phyloP scores from a whole-genome alignment of 140 eudicot genomes.

The Bidens hawaiensis region DNA sequence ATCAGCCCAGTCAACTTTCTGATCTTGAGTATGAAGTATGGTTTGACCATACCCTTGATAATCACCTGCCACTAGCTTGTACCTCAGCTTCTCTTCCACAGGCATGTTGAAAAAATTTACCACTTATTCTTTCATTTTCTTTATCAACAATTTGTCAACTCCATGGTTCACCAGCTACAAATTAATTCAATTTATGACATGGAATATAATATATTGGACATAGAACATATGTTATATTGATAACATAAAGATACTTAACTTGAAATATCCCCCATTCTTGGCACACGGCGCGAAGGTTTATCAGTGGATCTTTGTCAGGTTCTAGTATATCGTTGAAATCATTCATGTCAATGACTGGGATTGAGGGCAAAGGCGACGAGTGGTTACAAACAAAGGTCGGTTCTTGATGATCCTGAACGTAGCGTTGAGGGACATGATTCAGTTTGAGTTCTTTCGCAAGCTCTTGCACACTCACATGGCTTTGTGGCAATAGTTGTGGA shows the following conservation, averaged over 20 bases:
- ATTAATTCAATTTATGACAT: neutral
- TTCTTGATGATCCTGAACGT: slow-evolving; percentile 27
- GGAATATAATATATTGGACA: too few relatives aligned
- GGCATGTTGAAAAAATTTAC: slow-evolving; percentile 40
- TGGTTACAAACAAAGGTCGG: slow-evolving; percentile 13
- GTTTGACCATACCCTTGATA: slow-evolving; percentile 63
- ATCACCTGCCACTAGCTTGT: slow-evolving; percentile 36
- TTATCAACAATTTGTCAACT: slow-evolving; percentile 34
- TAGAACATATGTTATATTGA: neutral
- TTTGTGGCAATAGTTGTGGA: slow-evolving; percentile 1
- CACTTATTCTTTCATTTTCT: slow-evolving; percentile 37
- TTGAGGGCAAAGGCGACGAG: slow-evolving; percentile 13
- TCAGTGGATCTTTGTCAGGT: slow-evolving; percentile 21
- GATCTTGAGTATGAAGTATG: slow-evolving; percentile 46
- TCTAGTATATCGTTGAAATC: neutral
- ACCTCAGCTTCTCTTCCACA: slow-evolving; percentile 44
- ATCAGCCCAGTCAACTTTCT: slow-evolving; percentile 65
- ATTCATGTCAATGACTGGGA: slow-evolving; percentile 44
- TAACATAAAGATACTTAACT: slow-evolving; percentile 43
- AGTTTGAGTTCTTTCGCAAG: slow-evolving; percentile 33
- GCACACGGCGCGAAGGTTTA: slow-evolving; percentile 35
- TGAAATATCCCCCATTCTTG: slow-evolving; percentile 68
- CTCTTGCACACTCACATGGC: slow-evolving; percentile 49
- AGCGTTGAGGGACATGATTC: slow-evolving; percentile 31
- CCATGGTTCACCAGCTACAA: slow-evolving; percentile 65